Conservation (phyloP, 495 filamentous ascomycete species). For the Aspergillus coremiiformis region DNA sequence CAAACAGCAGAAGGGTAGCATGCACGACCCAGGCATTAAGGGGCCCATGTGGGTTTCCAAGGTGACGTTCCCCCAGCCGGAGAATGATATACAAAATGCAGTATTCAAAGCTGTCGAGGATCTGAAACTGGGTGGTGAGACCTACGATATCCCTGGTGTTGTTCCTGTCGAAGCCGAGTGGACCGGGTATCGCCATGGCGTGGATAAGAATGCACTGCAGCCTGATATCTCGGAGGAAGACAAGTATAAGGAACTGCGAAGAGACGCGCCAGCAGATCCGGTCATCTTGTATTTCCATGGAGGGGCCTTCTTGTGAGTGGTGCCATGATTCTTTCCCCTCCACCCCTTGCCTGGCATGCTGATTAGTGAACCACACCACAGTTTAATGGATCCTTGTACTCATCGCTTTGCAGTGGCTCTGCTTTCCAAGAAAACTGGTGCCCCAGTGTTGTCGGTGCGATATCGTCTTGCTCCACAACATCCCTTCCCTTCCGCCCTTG, state of each 20-base stretch:
- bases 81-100: slow-evolving; percentile 50
- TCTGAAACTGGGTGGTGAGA: slow-evolving; percentile 44
- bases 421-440: slow-evolving; percentile 44
- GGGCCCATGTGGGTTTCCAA: slow-evolving; percentile 76
- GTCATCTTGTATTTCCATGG: slow-evolving; percentile 86
- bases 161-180: slow-evolving; percentile 72
- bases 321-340: background rate
- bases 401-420: slow-evolving; percentile 45
- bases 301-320: slow-evolving; percentile 62
- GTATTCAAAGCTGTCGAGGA: slow-evolving; percentile 57
- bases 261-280: slow-evolving; percentile 55
- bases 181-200: slow-evolving; percentile 64
- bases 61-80: slow-evolving; percentile 50
- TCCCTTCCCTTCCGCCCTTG: slow-evolving; percentile 72
- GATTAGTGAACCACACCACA: slow-evolving; percentile 12
- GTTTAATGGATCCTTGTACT: slow-evolving; percentile 66
- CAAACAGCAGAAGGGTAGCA: slow-evolving; percentile 53
- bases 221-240: slow-evolving; percentile 58
- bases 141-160: slow-evolving; percentile 47
- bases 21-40: slow-evolving; percentile 61
- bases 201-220: slow-evolving; percentile 44
- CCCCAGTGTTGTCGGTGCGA: slow-evolving; percentile 67
- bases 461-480: slow-evolving; percentile 83
- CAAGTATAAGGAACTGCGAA: slow-evolving; percentile 66
- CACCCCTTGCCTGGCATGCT: background rate